Percentiles rank a stretch among this genome's conserved stretches.
These are phyloP conservation scores for Ophiostoma sp. DNA, from an alignment of 2,329 filamentous ascomycete genomes.

Conservation along the genomic window DNA sequence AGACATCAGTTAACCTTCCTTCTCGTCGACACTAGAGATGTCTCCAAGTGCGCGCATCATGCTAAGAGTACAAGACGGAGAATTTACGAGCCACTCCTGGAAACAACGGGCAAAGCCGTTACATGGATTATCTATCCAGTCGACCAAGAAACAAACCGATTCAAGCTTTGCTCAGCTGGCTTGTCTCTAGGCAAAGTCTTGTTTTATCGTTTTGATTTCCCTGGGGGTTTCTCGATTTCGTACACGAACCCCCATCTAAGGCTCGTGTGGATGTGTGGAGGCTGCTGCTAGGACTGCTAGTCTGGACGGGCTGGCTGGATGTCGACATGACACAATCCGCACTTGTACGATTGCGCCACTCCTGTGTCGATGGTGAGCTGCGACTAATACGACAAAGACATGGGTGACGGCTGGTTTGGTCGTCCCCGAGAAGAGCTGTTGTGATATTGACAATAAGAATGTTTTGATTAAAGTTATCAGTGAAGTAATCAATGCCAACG, in stretches of 20 bases:
- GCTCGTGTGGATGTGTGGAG: background rate
- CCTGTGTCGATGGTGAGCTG: conserved; percentile 12
- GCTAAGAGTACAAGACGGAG: background rate
- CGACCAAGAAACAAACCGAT: background rate
- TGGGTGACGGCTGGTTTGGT: too few species aligned
- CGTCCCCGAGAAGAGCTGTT: background rate
- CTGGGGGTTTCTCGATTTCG: background rate
- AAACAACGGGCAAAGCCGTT: background rate
- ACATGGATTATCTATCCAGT: background rate
- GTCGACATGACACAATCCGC: conserved; percentile 11
- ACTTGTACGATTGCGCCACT: conserved; percentile 5
- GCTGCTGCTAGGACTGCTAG: background rate
- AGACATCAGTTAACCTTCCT: background rate
- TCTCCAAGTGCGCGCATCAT: background rate
- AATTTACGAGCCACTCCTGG: conserved; percentile 1
- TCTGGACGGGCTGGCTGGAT: background rate
- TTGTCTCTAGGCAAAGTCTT: background rate
- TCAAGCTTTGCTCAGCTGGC: background rate
- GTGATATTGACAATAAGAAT: background rate
- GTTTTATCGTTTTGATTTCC: background rate
- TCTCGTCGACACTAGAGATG: background rate
- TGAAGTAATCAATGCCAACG: too few species aligned
- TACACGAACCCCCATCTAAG: background rate
- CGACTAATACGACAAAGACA: conserved; percentile 1
- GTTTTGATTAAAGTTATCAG: too few species aligned